Conservation (phyloP, 257 asterid species). For the Linderniella brevidens region DNA sequence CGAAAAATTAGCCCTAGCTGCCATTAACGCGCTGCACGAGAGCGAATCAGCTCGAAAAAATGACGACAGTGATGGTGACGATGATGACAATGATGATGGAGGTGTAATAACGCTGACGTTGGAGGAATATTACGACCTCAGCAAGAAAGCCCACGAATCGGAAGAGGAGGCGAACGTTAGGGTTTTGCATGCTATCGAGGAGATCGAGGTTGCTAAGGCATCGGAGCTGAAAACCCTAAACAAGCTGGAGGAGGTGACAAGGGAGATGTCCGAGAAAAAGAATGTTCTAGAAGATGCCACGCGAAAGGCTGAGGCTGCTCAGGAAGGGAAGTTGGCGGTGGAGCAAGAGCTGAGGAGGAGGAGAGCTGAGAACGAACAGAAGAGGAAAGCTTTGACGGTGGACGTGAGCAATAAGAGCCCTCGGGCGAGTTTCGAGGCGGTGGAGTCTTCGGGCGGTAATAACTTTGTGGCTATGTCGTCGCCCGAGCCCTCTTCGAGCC, state of each 20-base stretch:
- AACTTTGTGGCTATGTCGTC: conserved; percentile 3
- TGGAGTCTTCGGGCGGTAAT: conserved; percentile 7
- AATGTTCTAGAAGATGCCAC: conserved; percentile 36
- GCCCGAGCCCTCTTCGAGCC: conserved; percentile 5
- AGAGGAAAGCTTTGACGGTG: conserved; percentile 25
- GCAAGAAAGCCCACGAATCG: conserved; percentile 76
- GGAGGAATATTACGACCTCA: conserved; percentile 73
- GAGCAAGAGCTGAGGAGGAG: conserved; percentile 70
- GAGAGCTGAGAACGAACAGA: conserved; percentile 65
- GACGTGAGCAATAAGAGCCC: conserved; percentile 16
- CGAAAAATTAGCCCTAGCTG: conserved; percentile 71
- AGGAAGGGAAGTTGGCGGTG: conserved; percentile 47
- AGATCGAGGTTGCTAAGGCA: conserved; percentile 62
- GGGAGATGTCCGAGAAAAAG: conserved; percentile 28
- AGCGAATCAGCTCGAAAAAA: conserved; percentile 28
- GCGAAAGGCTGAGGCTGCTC: conserved; percentile 51
- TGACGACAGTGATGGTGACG: conserved; percentile 17
- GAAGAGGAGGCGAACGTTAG: conserved; percentile 59
- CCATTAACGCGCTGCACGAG: conserved; percentile 54
- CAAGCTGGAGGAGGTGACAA: conserved; percentile 48
- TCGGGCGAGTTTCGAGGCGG: conserved; percentile 19
- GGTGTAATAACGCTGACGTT: conserved; percentile 42
- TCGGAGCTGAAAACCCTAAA: conserved; percentile 38
- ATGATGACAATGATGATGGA: conserved; percentile 19
- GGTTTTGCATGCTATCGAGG: conserved; percentile 37